These are phyloP conservation scores for Elasticomyces elasticus DNA, from an alignment of 495 filamentous ascomycete genomes.

Conservation along the genomic window DNA sequence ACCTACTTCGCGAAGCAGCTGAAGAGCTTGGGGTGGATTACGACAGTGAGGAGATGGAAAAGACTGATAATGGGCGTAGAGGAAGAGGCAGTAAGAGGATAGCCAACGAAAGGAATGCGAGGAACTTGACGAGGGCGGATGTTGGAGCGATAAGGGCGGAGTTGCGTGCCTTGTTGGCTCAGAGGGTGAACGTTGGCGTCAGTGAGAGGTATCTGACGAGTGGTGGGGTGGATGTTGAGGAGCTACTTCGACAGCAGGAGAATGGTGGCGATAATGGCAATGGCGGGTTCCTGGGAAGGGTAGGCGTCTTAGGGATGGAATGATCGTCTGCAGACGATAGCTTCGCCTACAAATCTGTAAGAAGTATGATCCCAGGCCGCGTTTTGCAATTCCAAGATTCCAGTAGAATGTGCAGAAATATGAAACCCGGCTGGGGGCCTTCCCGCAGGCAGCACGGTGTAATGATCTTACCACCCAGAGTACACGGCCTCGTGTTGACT, in stretches of 20 bases:
- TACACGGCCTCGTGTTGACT: no score
- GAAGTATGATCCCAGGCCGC: no score
- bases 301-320: constrained; percentile 43
- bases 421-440: no score
- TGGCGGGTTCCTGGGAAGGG: constrained; percentile 51
- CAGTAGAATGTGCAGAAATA: no score
- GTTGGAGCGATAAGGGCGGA: constrained; percentile 51
- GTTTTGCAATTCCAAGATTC: no score
- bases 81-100: constrained; percentile 59
- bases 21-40: constrained; percentile 93
- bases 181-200: constrained; percentile 81
- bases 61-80: constrained; percentile 48
- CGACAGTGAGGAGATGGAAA: constrained; percentile 73
- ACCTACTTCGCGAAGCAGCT: constrained; percentile 73
- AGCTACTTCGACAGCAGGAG: constrained; percentile 51
- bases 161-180: constrained; percentile 54
- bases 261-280: constrained; percentile 29
- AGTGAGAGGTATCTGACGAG: constrained; percentile 80
- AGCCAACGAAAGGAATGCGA: constrained; percentile 61
- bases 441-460: no score
- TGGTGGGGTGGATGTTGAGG: constrained; percentile 72
- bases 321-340: neutral
- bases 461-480: no score
- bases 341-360: neutral
- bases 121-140: constrained; percentile 59